Percentiles rank a stretch among this genome's conserved stretches.
These are phyloP conservation scores for Calonectria henricotiae DNA, from an alignment of 2,329 filamentous ascomycete genomes.

Conservation along the genomic window DNA sequence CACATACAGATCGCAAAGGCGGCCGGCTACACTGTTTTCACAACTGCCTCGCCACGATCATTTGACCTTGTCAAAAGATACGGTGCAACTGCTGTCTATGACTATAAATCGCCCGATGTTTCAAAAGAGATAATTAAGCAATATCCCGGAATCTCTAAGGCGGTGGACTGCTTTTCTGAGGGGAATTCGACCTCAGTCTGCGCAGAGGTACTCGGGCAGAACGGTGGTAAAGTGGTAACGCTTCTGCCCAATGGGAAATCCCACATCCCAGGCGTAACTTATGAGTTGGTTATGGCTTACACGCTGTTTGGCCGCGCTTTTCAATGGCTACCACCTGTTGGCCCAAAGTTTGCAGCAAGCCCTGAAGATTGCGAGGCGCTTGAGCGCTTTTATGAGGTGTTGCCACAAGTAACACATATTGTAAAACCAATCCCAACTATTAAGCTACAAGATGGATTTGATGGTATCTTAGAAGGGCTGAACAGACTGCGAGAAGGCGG, in stretches of 20 bases:
- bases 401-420: slow-evolving; percentile 39
- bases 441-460: slow-evolving; percentile 40
- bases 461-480: slow-evolving; percentile 34
- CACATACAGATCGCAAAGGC: slow-evolving; percentile 64
- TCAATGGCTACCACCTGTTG: slow-evolving; percentile 50
- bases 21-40: slow-evolving; percentile 63
- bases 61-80: slow-evolving; percentile 61
- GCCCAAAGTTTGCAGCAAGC: slow-evolving; percentile 53
- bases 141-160: slow-evolving; percentile 51
- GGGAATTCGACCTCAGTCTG: slow-evolving; percentile 53
- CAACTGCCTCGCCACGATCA: slow-evolving; percentile 62
- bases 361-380: slow-evolving; percentile 47
- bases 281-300: slow-evolving; percentile 50
- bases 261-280: slow-evolving; percentile 43
- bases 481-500: slow-evolving; percentile 27
- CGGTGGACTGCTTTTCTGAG: slow-evolving; percentile 56
- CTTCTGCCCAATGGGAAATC: slow-evolving; percentile 48
- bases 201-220: slow-evolving; percentile 46
- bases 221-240: slow-evolving; percentile 53
- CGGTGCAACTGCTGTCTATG: slow-evolving; percentile 62
- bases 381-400: slow-evolving; percentile 43
- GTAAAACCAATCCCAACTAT: slow-evolving; percentile 46
- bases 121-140: slow-evolving; percentile 42
- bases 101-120: slow-evolving; percentile 56
- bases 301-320: slow-evolving; percentile 50